Evolutionary conservation across 805 yeast genomes (phyloP).

Genomic region (Zygosaccharomyces pseudorouxii): DNA sequence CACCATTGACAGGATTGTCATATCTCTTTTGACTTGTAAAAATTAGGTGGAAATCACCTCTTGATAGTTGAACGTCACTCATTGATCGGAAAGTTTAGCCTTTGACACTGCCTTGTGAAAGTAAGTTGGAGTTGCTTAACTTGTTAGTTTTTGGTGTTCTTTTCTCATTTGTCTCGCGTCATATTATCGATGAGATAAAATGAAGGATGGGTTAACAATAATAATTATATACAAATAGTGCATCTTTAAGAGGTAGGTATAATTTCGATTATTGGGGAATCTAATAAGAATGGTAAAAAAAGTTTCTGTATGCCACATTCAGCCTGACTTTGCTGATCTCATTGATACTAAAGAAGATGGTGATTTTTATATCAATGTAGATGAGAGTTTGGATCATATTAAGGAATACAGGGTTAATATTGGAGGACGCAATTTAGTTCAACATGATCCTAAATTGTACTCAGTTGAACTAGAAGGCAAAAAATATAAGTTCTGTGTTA

Average conservation of each 20-base stretch:
- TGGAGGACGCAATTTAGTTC: slow-evolving; percentile 16
- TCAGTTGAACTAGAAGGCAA: slow-evolving; percentile 14
- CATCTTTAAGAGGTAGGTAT: background rate
- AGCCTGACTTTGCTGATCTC: slow-evolving; percentile 43
- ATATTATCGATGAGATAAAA: slow-evolving; percentile 4
- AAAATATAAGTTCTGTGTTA: slow-evolving; percentile 14
- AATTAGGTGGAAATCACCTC: slow-evolving; percentile 28
- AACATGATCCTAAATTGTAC: slow-evolving; percentile 9
- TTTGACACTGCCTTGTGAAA: background rate
- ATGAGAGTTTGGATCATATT: slow-evolving; percentile 23
- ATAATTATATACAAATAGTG: background rate
- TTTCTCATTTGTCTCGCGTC: slow-evolving; percentile 10
- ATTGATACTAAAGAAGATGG: slow-evolving; percentile 34
- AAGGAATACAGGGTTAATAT: slow-evolving; percentile 33
- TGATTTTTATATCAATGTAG: slow-evolving; percentile 43
- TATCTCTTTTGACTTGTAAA: slow-evolving; percentile 31
- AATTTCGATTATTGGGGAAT: background rate
- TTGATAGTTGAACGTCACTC: slow-evolving; percentile 21
- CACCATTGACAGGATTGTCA: slow-evolving; percentile 30
- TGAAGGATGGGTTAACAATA: background rate
- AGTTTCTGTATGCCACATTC: slow-evolving; percentile 34
- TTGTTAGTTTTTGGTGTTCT: slow-evolving; percentile 3
- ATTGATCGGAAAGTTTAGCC: slow-evolving; percentile 7
- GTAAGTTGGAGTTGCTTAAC: slow-evolving; percentile 9
- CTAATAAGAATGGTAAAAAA: slow-evolving; percentile 3